Conservation (phyloP, 345 rosid species). For the Litchi chinensis region DNA sequence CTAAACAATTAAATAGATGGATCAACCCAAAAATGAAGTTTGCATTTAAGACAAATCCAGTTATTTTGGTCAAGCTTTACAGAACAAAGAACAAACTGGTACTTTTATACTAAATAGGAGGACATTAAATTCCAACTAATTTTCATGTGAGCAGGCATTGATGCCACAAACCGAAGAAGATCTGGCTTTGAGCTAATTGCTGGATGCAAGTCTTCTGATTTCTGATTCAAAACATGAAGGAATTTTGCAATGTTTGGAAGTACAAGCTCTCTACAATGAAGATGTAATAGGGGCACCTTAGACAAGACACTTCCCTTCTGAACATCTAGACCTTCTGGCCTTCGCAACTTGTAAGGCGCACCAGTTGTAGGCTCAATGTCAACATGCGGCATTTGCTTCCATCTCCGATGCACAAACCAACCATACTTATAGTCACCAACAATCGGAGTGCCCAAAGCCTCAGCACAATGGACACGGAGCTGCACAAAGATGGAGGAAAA, state of each 20-base stretch:
- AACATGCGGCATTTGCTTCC: conserved; percentile 81
- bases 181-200: conserved; percentile 44
- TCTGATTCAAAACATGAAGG: conserved; percentile 40
- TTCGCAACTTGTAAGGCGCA: conserved; percentile 71
- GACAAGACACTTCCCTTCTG: conserved; percentile 95
- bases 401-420: conserved; percentile 82
- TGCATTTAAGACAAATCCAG: too few species aligned
- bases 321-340: conserved; percentile 80
- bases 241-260: conserved; percentile 86
- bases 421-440: conserved; percentile 93
- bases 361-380: conserved; percentile 72
- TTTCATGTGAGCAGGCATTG: conserved; percentile 90
- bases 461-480: conserved; percentile 95
- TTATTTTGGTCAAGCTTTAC: too few species aligned
- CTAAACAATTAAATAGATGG: too few species aligned
- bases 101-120: conserved; percentile 63
- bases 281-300: conserved; percentile 86
- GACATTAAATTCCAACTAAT: conserved; percentile 97
- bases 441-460: conserved; percentile 92
- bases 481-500: conserved; percentile 30
- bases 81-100: not conserved
- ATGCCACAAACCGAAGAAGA: conserved; percentile 71
- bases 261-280: conserved; percentile 80
- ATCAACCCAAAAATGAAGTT: too few species aligned
- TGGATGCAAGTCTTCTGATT: conserved; percentile 25